Evolutionary conservation across 768 basidiomycete species (phyloP).

Genomic region (Holtermannia corniformis): DNA sequence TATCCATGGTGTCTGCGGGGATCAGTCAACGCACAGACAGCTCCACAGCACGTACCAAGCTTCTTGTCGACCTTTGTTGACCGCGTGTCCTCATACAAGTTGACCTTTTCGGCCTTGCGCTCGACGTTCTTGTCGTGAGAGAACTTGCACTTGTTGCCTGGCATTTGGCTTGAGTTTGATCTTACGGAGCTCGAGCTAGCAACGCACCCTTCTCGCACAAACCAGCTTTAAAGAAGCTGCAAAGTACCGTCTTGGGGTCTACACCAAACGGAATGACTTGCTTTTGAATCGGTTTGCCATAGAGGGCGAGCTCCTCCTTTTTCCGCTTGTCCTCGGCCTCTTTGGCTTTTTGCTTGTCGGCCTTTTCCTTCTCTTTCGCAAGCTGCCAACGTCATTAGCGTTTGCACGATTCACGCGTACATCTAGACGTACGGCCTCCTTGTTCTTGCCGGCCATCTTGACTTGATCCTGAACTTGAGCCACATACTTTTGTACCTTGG

Average conservation of each 20-base stretch:
- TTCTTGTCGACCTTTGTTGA: slow-evolving; percentile 57
- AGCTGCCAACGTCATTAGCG: slow-evolving; percentile 38
- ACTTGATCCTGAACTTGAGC: slow-evolving; percentile 70
- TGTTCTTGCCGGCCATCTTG: slow-evolving; percentile 65
- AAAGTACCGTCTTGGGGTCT: slow-evolving; percentile 90
- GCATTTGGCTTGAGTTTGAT: background rate
- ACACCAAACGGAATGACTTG: slow-evolving; percentile 67
- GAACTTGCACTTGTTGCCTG: slow-evolving; percentile 68
- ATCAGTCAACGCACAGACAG: background rate
- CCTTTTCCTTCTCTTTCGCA: slow-evolving; percentile 76
- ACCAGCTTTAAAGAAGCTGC: slow-evolving; percentile 85
- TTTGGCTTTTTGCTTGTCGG: slow-evolving; percentile 32
- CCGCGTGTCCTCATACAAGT: slow-evolving; percentile 78
- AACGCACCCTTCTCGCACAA: slow-evolving; percentile 73
- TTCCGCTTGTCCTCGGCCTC: slow-evolving; percentile 33
- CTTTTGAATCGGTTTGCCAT: slow-evolving; percentile 48
- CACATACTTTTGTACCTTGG: slow-evolving; percentile 82
- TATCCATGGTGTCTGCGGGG: slow-evolving; percentile 85
- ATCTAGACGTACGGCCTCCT: slow-evolving; percentile 45
- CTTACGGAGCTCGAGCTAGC: background rate
- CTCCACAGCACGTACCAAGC: slow-evolving; percentile 48
- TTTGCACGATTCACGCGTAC: background rate
- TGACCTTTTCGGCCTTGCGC: slow-evolving; percentile 89
- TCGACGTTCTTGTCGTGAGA: slow-evolving; percentile 84
- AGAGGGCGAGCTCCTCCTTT: slow-evolving; percentile 66